These are phyloP conservation scores for Erigeron philadelphicus DNA, from an alignment of 140 eudicot genomes.

Conservation along the genomic window DNA sequence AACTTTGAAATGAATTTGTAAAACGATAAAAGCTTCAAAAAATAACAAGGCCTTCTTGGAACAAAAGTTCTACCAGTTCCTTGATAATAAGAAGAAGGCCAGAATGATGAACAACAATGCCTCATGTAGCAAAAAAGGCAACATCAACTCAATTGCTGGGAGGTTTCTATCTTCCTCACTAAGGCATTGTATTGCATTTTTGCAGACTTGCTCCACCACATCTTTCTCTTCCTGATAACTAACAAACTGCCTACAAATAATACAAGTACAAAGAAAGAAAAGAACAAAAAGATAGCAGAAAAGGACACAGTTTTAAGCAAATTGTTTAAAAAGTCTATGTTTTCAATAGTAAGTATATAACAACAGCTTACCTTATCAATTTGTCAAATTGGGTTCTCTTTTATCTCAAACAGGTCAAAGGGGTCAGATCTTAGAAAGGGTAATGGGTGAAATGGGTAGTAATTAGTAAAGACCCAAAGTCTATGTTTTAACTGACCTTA, in stretches of 20 bases:
- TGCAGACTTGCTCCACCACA: constrained; percentile 72
- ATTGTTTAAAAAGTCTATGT: background rate
- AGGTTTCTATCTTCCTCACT: constrained; percentile 78
- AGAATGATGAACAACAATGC: constrained; percentile 99
- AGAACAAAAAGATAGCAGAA: background rate
- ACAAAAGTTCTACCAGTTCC: constrained; percentile 88
- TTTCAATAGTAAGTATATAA: background rate
- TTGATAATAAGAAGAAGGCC: constrained; percentile 95
- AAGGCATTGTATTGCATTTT: constrained; percentile 66
- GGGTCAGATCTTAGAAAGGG: background rate
- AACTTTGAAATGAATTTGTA: background rate
- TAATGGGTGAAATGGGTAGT: background rate
- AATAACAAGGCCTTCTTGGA: constrained; percentile 78
- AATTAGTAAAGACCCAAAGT: background rate
- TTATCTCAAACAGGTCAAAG: constrained; percentile 8
- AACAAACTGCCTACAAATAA: background rate
- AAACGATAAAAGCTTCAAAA: background rate
- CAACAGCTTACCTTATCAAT: background rate
- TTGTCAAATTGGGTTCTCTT: background rate
- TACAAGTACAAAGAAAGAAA: background rate
- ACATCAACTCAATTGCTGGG: constrained; percentile 92
- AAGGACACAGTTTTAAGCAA: background rate
- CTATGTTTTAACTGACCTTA: background rate
- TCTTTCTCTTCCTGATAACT: constrained; percentile 71
- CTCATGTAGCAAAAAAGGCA: constrained; percentile 88